Base-by-base conservation (phyloP, 306 rosid species). In the Vigna mungo region DNA sequence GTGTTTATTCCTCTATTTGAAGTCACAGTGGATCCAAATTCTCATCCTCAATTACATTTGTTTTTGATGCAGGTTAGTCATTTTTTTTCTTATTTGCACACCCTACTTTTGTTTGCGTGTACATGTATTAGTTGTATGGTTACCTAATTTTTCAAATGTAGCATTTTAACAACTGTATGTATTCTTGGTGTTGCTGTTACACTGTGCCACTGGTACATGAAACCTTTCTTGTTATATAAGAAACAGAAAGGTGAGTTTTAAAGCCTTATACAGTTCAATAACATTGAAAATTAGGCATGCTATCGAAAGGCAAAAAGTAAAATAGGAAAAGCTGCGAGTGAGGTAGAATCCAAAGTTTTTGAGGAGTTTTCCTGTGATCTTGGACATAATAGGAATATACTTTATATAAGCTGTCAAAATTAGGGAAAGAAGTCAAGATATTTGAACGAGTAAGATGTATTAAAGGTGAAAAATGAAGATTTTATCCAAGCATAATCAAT, bases 21-120 rank as follows among this genome's bases (percentile, higher is more conserved):
- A 83, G 92, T 80, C 81, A 90, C 97, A 2, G 80, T 92, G 18
- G 88, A 90, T 86, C 97, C 97, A 72, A 86, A 86, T 61, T 90
- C 97, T 56, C 97, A 92, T 78, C 96, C 93, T 72, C 97, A 90
- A n/a, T 81, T 92, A 79, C 97, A 92, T 82, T 54, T 90, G 84
- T 92, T 92, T 85, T 83, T 90, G 88, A 88, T 34, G 85, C 92
- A 88, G 96, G 97, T 92, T 70, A 48, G 88, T 77, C 64, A 69
- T 25, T 69, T 39, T 70, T 25, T 17, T 44, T 18, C 36, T 56
- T 59, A 0, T 48, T 2, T 48, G 27, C 39, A 2, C 4, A 14
- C 56, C 71, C 21, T 56, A 14, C 55, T 62, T 53, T 5, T 76
- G 13, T 47, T 43, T 71, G 71, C 76, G 64, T 80, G 21, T 53